Conservation (phyloP, 164 flowering plant genomes). For the Tinospora cordifolia region DNA sequence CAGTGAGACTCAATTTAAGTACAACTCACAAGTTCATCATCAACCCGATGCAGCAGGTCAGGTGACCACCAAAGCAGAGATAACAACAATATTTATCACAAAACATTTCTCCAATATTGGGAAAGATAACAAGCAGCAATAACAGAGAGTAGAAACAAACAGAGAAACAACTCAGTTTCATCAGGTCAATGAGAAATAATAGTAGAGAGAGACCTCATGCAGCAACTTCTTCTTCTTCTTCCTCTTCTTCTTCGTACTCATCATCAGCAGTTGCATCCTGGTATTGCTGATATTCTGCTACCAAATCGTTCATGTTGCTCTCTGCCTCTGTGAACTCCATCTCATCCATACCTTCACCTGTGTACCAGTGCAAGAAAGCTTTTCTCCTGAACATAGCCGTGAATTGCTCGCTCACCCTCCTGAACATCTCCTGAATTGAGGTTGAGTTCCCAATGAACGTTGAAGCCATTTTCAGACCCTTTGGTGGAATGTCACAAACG, state of each 20-base stretch:
- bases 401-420: conserved; percentile 1
- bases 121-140: background rate
- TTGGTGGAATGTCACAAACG: background rate
- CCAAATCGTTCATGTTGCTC: conserved; percentile 1
- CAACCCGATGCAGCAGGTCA: background rate
- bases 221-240: background rate
- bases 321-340: conserved; percentile 1
- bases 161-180: background rate
- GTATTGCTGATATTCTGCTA: background rate
- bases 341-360: background rate
- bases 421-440: conserved; percentile 1
- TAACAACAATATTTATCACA: background rate
- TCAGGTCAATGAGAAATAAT: background rate
- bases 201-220: background rate
- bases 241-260: background rate
- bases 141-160: background rate
- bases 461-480: background rate
- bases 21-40: background rate
- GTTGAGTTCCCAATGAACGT: background rate
- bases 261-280: conserved; percentile 2
- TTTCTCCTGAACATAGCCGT: background rate
- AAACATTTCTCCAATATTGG: background rate
- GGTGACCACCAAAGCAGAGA: background rate
- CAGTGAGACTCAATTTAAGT: background rate
- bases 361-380: conserved; percentile 2